Percentiles rank a stretch among this genome's conserved stretches.
These are phyloP conservation scores for Silene latifolia DNA, from an alignment of 148 eudicot species.

Conservation along the genomic window DNA sequence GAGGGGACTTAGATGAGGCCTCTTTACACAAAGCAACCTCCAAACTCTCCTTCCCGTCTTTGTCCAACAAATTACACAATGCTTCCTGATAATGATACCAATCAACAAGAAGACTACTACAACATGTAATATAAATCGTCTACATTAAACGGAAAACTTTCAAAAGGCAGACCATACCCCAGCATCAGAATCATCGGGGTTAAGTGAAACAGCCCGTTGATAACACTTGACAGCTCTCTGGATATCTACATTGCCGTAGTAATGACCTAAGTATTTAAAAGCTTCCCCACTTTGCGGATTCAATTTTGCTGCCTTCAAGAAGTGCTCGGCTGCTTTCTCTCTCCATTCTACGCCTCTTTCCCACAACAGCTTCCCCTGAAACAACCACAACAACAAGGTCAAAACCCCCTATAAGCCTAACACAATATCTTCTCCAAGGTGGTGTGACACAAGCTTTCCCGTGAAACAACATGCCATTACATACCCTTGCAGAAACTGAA, in stretches of 20 bases:
- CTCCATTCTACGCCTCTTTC: conserved; percentile 50
- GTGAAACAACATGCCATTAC: neutral
- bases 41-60: conserved; percentile 73
- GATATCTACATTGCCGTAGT: conserved; percentile 54
- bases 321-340: conserved; percentile 79
- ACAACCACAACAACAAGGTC: neutral
- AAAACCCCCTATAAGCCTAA: neutral
- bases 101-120: conserved; percentile 5
- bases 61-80: conserved; percentile 76
- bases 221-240: conserved; percentile 93
- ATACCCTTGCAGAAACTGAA: neutral
- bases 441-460: neutral
- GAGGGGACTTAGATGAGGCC: conserved; percentile 77
- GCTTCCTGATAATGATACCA: conserved; percentile 44
- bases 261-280: conserved; percentile 81
- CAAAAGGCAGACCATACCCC: conserved; percentile 48
- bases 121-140: neutral
- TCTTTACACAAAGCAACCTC: conserved; percentile 80
- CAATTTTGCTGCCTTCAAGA: conserved; percentile 67
- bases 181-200: conserved; percentile 63
- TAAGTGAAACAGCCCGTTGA: conserved; percentile 76
- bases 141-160: neutral
- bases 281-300: conserved; percentile 68
- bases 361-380: conserved; percentile 69
- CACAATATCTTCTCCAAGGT: neutral